Evolutionary conservation across 345 rosid genomes (phyloP), one percentile per base, ranked within the genome.

Genomic region (Mercurialis annua): DNA sequence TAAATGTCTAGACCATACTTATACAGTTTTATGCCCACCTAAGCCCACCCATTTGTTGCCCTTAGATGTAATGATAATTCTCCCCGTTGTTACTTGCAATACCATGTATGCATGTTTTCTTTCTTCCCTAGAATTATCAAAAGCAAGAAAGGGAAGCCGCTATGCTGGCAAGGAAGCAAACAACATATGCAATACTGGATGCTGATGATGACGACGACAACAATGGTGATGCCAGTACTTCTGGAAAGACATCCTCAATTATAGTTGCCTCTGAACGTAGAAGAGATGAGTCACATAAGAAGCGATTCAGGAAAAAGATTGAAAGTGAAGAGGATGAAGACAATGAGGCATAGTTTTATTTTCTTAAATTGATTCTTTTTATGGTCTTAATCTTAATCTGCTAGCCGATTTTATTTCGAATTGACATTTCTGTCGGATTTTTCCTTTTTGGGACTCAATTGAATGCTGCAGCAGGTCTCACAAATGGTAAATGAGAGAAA

Each of bases 101-200:
- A 16, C 17, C 10, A 17, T 27, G 46, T 4, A 33, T 46, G 14
- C n/a, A 26, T 44, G 6, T 38, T 21, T 14, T 40, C 44, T 62
- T 53, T 62, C 23, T 49, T 9, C 6, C 24, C 14, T 79, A 93
- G 99, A 79, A 82, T 66, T 91, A 94, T 80, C 88, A 83, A 70
- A 84, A 87, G 70, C 87, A 77, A 70, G 99, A 94, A 82, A 86
- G 85, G 68, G 97, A 91, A 78, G 95, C 96, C 64, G 95, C 86
- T 54, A 76, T 86, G 76, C 68, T 90, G 70, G 96, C 73, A 7
- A 86, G 82, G 81, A 94, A 87, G 81, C 96, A 89, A 70, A 73
- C 73, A 40, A 78, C 82, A 2, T 93, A 93, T 66, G 61, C 82
- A 40, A 71, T 94, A 65, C 67, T 91, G 81, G 97, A 89, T 79